Base-by-base conservation (phyloP, 2,329 filamentous ascomycete genomes). In the Nectriaceae sp. region DNA sequence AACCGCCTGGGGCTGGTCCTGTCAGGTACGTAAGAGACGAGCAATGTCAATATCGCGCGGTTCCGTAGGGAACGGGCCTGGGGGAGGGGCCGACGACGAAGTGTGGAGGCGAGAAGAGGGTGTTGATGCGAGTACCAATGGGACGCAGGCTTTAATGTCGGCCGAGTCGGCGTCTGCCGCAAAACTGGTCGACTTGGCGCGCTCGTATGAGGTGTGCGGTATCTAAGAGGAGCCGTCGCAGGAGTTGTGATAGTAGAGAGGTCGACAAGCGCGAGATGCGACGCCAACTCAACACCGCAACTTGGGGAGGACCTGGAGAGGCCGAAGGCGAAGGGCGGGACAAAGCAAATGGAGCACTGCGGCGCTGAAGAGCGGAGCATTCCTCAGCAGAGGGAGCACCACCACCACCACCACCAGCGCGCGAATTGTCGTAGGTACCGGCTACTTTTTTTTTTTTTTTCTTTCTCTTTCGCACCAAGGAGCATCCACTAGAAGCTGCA, bases 261-360 rank as follows among this genome's bases (percentile, higher is more conserved):
- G 44, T 19, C 50, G 56, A 39, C 53, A 62, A 62, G 56, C 59
- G 59, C 59, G 59, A 54, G 56, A 62, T 47, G 57, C 59, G 59
- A 52, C 48, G 48, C 39, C 47, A 48, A 36, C 39, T 48, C 59
- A 55, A 59, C 55, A 62, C 57, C 57, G 59, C 52, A 60, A 60
- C 43, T 62, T 52, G 40, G 42, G 31, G 38, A 21, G 43, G 39
- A 29, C 43, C n/a, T 35, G 31, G 38, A 21, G 43, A 42, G 36
- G 46, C n/a, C 35, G 37, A 54, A 52, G 35, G 52, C 46, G 41
- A 52, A 44, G 43, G 42, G 50, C 54, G 53, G 49, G 33, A 36
- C 33, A 21, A 21, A 18, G 26, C 8, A 39, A n/a, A 21, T 21
- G 37, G 37, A 21, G 19, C 37, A 8, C 20, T 10, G 56, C 57